Percentiles rank a stretch among this genome's conserved stretches.
These are phyloP conservation scores for Microbotryomycetes sp. DNA, from an alignment of 1,284 basidiomycete species.

Conservation along the genomic window DNA sequence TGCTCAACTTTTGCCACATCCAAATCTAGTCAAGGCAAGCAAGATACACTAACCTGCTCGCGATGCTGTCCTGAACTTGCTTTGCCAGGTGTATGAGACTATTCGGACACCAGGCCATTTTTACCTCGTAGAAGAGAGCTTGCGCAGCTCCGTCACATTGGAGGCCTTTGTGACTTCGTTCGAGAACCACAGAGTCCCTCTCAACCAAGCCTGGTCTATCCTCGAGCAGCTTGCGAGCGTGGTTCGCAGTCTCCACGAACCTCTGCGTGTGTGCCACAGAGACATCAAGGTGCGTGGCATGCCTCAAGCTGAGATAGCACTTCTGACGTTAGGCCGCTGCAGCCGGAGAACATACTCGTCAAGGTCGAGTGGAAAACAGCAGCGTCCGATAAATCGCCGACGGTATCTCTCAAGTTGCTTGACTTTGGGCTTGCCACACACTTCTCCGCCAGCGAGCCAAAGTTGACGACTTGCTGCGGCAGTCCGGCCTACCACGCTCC, in stretches of 20 bases:
- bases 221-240: conserved; percentile 51
- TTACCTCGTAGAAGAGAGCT: conserved; percentile 50
- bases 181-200: conserved; percentile 30
- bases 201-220: conserved; percentile 40
- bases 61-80: no score
- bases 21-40: conserved; percentile 44
- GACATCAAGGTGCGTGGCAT: conserved; percentile 47
- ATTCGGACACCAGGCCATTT: conserved; percentile 51
- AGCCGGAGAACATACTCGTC: conserved; percentile 44
- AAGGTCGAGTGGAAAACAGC: conserved; percentile 16
- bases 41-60: neutral
- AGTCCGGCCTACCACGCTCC: conserved; percentile 44
- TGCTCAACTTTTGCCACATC: conserved; percentile 50
- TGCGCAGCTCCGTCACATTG: conserved; percentile 45
- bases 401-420: conserved; percentile 44
- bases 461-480: conserved; percentile 53
- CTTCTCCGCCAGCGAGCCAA: conserved; percentile 49
- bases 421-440: conserved; percentile 53
- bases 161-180: conserved; percentile 32
- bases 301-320: no score
- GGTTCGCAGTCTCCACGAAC: conserved; percentile 47
- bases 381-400: conserved; percentile 14
- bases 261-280: conserved; percentile 49
- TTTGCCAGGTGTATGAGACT: conserved; percentile 46
- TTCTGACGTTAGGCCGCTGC: neutral